These are phyloP conservation scores for Pisolithus microcarpus DNA, from an alignment of 768 basidiomycete species.

Conservation along the genomic window DNA sequence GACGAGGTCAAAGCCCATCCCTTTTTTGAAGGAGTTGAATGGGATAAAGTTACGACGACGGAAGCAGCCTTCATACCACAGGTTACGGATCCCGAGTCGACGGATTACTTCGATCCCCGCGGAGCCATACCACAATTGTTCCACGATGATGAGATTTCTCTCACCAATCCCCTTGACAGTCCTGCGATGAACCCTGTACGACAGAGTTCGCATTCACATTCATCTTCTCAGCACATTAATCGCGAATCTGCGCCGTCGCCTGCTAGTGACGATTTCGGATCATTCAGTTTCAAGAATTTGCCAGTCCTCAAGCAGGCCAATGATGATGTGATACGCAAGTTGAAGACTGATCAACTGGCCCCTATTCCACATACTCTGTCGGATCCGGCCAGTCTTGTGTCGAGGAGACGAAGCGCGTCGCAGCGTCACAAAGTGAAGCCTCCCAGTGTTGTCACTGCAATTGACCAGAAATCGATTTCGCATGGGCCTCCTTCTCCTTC, in stretches of 20 bases:
- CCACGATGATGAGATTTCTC: constrained; percentile 75
- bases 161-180: constrained; percentile 45
- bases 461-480: constrained; percentile 52
- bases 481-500: constrained; percentile 89
- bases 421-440: constrained; percentile 69
- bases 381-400: constrained; percentile 51
- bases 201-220: constrained; percentile 7
- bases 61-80: constrained; percentile 96
- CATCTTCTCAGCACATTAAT: constrained; percentile 27
- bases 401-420: constrained; percentile 76
- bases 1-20: constrained; percentile 91
- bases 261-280: constrained; percentile 86
- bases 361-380: constrained; percentile 70
- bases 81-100: constrained; percentile 92
- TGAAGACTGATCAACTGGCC: constrained; percentile 83
- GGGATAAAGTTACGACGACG: constrained; percentile 82
- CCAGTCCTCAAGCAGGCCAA: constrained; percentile 96
- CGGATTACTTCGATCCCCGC: constrained; percentile 98
- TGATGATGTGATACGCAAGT: constrained; percentile 94
- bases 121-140: constrained; percentile 88
- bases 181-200: constrained; percentile 23
- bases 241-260: constrained; percentile 43
- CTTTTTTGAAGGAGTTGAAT: constrained; percentile 86
- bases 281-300: constrained; percentile 97
- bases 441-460: constrained; percentile 64